Percentiles rank a stretch among this genome's conserved stretches.
Evolutionary conservation across 352 stramenopile species (phyloP).

Genomic region (Phytopythium sindhum): DNA sequence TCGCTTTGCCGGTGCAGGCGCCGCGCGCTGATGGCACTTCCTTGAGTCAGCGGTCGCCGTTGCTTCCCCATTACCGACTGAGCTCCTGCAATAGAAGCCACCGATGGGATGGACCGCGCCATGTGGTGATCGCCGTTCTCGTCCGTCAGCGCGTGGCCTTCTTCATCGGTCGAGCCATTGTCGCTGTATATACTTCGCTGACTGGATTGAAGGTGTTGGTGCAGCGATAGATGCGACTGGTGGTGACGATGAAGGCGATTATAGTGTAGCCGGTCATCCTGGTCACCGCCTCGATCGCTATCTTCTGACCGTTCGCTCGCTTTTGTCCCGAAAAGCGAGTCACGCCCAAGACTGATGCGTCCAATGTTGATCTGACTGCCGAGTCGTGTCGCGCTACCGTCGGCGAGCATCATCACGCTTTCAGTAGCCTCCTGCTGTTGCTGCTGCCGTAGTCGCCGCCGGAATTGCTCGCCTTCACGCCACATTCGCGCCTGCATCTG

Average conservation of each 20-base stretch:
- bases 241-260: neutral
- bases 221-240: neutral
- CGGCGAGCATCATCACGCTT: neutral
- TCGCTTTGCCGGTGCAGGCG: constrained; percentile 30
- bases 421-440: constrained; percentile 14
- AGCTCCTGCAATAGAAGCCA: neutral
- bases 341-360: constrained; percentile 50
- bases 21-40: constrained; percentile 23
- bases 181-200: neutral
- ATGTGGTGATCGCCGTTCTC: neutral
- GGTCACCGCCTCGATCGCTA: neutral
- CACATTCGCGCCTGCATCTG: constrained; percentile 84
- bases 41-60: constrained; percentile 44
- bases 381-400: neutral
- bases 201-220: constrained; percentile 7
- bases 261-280: neutral
- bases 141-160: neutral
- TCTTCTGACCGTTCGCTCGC: constrained; percentile 12
- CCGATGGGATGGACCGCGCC: no score
- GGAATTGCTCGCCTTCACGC: constrained; percentile 42
- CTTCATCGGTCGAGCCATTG: neutral
- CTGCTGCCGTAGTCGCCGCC: neutral
- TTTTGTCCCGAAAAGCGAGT: constrained; percentile 56
- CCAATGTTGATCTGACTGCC: constrained; percentile 49
- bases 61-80: constrained; percentile 14